Base-by-base conservation (phyloP, 257 asterid genomes). In the Lantana camara region DNA sequence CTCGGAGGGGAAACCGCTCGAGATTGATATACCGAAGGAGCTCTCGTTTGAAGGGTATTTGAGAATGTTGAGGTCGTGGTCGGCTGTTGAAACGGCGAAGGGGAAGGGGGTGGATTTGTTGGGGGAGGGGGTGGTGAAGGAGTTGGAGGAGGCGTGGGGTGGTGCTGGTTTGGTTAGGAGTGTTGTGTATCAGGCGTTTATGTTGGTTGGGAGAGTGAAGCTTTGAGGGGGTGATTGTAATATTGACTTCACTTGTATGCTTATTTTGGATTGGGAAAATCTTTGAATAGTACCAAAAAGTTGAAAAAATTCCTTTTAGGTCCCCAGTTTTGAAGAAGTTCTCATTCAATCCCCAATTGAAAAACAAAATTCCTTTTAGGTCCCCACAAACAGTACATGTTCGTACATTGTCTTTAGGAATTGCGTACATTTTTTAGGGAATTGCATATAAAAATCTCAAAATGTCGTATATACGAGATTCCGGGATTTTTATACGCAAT, bases 81-180 rank as follows among this genome's bases (percentile, higher is more conserved):
- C 83, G 5, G 71, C 70, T 4, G 42, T 69, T 48, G 53, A 17
- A 20, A 71, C 73, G 3, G 79, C 76, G 6, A 67, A 70, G 60
- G 74, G 63, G 23, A 51, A 38, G 13, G 82, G 85, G 0, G 78
- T 73, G 17, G 78, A 80, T 64, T 51, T 80, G 30, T 51, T 80
- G 12, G 15, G 57, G 1, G 62, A 42, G 6, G 60, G 14, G 3
- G 61, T 38, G 29, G 70, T 76, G 24, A 20, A 63, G 42, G 79
- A 73, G 40, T 40, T 76, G 60, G 70, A 53, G 58, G 51, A 29
- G 2, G 80, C 80, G 67, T 80, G 85, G 85, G 81, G 74, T 60
- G 85, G 67, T 5, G 58, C 66, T 7, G 2, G 52, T 16, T 20
- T 46, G 0, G 58, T 66, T 19, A 63, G 69, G 50, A 22, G 53